Evolutionary conservation across 2,329 filamentous ascomycete genomes (phyloP).

Genomic region (Camillea tinctor): DNA sequence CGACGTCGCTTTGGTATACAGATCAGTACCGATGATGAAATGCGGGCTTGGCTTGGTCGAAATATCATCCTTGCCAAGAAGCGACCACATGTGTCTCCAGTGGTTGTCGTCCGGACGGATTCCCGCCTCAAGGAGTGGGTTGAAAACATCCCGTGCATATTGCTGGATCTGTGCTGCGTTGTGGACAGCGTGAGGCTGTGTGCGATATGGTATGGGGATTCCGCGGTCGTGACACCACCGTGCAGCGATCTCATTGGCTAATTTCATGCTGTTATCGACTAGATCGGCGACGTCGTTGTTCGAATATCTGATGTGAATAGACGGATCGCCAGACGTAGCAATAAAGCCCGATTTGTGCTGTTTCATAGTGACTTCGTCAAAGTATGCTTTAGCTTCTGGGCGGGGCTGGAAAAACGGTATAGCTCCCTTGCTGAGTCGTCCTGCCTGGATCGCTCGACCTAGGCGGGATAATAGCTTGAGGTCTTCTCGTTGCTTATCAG

Average conservation of each 20-base stretch:
- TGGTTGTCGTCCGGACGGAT: constrained; percentile 31
- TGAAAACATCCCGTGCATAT: constrained; percentile 38
- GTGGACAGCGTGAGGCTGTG: constrained; percentile 42
- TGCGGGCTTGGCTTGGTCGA: constrained; percentile 54
- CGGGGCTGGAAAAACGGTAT: constrained; percentile 47
- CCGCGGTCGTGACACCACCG: constrained; percentile 57
- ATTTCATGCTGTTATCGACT: constrained; percentile 55
- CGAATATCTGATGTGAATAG: constrained; percentile 44
- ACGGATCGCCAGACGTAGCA: constrained; percentile 46
- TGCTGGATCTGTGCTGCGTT: constrained; percentile 38
- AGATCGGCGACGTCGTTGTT: constrained; percentile 33
- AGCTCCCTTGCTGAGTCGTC: constrained; percentile 47
- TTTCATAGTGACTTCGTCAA: constrained; percentile 34
- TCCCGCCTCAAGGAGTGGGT: constrained; percentile 39
- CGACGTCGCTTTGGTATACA: constrained; percentile 64
- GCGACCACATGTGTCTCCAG: constrained; percentile 32
- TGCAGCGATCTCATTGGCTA: constrained; percentile 61
- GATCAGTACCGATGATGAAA: constrained; percentile 56
- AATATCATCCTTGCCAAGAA: constrained; percentile 52
- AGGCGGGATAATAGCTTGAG: constrained; percentile 49
- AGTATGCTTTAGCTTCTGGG: constrained; percentile 43
- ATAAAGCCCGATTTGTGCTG: constrained; percentile 26
- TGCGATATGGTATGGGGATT: constrained; percentile 60
- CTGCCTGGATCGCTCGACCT: constrained; percentile 43
- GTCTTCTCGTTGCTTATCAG: constrained; percentile 42